These are phyloP conservation scores for Pascua sp. DNA, from an alignment of 1,284 basidiomycete genomes.

Conservation along the genomic window DNA sequence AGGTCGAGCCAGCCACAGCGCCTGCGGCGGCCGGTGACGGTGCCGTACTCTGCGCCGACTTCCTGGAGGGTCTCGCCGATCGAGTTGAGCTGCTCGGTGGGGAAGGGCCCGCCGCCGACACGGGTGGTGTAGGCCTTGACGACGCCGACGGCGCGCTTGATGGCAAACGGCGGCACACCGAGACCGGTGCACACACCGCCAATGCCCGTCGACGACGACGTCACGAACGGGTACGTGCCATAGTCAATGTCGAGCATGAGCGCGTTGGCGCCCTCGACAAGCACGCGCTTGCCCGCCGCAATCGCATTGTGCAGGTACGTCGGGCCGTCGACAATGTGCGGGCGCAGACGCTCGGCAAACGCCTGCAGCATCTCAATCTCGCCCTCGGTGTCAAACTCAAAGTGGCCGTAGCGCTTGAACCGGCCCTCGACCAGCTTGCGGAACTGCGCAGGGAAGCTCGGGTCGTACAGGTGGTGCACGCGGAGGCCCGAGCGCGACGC, in stretches of 20 bases:
- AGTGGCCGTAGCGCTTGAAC: slow-evolving; percentile 96
- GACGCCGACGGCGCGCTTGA: slow-evolving; percentile 85
- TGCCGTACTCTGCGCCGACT: slow-evolving; percentile 87
- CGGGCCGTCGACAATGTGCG: slow-evolving; percentile 64
- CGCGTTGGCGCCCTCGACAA: slow-evolving; percentile 97
- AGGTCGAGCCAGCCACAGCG: slow-evolving; percentile 98
- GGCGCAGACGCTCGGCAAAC: slow-evolving; percentile 79
- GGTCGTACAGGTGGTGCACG: slow-evolving; percentile 94
- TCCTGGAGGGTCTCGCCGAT: slow-evolving; percentile 86
- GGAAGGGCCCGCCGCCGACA: slow-evolving; percentile 96
- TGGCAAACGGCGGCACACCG: slow-evolving; percentile 82
- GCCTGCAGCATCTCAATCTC: slow-evolving; percentile 90
- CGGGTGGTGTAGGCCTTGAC: slow-evolving; percentile 97
- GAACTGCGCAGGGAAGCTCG: slow-evolving; percentile 86
- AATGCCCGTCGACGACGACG: slow-evolving; percentile 85
- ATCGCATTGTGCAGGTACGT: slow-evolving; percentile 53
- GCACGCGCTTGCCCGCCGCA: slow-evolving; percentile 67
- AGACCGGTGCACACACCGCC: slow-evolving; percentile 94
- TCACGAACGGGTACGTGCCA: slow-evolving; percentile 96
- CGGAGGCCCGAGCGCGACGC: slow-evolving; percentile 93
- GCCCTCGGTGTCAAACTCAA: slow-evolving; percentile 97
- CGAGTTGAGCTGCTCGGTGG: slow-evolving; percentile 87
- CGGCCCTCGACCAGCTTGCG: slow-evolving; percentile 92
- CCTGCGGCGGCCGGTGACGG: slow-evolving; percentile 84
- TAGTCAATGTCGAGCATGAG: slow-evolving; percentile 98